phyloP scores from a whole-genome alignment of 2,329 filamentous ascomycete species.

The Phaeosphaeria sp. region DNA sequence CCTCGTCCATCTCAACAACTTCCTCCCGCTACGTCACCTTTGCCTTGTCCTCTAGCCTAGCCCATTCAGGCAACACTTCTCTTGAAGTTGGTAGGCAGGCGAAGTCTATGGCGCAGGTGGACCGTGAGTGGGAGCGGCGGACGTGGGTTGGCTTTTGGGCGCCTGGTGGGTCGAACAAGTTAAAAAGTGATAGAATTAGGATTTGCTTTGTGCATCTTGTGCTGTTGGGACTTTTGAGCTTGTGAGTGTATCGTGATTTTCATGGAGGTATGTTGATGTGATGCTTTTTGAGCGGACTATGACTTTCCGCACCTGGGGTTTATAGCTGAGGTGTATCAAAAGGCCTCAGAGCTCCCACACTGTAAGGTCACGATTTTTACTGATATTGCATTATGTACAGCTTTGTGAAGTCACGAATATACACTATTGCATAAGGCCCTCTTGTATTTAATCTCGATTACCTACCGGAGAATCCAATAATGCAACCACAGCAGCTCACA shows the following conservation, averaged over 20 bases:
- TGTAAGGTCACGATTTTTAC: background rate
- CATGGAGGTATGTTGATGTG: too few species aligned
- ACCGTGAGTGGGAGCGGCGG: background rate
- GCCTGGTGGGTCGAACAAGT: background rate
- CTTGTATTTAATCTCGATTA: background rate
- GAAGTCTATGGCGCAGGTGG: background rate
- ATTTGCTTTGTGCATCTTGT: too few species aligned
- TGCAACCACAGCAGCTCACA: background rate
- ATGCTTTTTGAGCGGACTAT: too few species aligned
- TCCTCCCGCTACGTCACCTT: background rate
- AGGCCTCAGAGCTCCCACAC: background rate
- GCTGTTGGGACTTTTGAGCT: too few species aligned
- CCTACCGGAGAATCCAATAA: background rate
- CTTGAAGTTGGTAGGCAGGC: background rate
- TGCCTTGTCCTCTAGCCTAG: background rate
- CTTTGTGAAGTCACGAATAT: background rate
- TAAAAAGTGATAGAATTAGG: background rate
- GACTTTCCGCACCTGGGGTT: too few species aligned
- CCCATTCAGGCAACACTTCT: background rate
- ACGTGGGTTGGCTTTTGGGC: background rate
- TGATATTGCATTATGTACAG: background rate
- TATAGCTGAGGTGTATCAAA: background rate
- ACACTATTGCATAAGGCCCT: background rate
- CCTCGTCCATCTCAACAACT: background rate
- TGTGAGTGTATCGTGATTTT: too few species aligned